Evolutionary conservation across 306 rosid species (phyloP).

Genomic region (Cicer cuneatum): DNA sequence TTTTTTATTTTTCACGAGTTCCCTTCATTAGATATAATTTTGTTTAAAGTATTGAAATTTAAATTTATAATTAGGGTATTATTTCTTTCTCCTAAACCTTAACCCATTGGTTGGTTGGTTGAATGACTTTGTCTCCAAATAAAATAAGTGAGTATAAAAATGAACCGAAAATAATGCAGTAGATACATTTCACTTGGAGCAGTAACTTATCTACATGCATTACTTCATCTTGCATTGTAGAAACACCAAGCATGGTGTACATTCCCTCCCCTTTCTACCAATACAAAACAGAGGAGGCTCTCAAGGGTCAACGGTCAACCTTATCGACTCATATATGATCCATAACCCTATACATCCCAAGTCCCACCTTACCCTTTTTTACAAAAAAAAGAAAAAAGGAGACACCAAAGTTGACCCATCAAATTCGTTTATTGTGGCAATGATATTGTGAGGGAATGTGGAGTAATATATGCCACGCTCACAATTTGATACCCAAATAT

Average conservation of each 20-base stretch:
- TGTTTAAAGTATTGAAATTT: no score
- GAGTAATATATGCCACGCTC: constrained; percentile 49
- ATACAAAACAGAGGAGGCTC: constrained; percentile 1
- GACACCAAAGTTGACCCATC: constrained; percentile 23
- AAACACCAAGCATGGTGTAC: constrained; percentile 6
- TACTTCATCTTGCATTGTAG: neutral
- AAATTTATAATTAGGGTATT: no score
- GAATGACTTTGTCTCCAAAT: neutral
- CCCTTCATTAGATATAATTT: no score
- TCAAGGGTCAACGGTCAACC: constrained; percentile 28
- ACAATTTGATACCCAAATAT: constrained; percentile 34
- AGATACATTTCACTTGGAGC: neutral
- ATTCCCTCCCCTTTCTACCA: neutral
- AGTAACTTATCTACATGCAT: neutral
- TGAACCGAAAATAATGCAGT: neutral
- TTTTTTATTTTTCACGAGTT: no score
- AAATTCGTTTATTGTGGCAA: constrained; percentile 49
- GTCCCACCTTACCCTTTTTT: neutral
- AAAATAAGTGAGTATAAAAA: neutral
- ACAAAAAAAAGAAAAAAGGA: neutral
- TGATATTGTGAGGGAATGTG: constrained; percentile 39
- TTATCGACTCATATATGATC: neutral
- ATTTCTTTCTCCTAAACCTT: no score
- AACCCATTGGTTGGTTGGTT: neutral
- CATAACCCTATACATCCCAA: neutral